A percentile compares a stretch with the other conserved stretches of the same genome.
Conservation (phyloP, 2,329 filamentous ascomycete genomes). For the Curvularia lunata region DNA sequence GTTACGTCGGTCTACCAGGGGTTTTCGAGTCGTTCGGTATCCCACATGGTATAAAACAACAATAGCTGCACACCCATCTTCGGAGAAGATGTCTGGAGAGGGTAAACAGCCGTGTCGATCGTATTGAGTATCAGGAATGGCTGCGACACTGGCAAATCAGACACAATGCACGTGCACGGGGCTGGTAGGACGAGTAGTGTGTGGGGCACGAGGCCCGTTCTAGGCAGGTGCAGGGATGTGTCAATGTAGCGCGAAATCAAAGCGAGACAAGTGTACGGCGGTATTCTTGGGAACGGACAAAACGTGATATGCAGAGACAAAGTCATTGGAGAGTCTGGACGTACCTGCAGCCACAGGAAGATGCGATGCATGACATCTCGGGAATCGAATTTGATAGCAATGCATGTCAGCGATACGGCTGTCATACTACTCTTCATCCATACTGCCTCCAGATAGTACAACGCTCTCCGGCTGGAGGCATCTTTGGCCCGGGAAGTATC, state of each 20-base stretch:
- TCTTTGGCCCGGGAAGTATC: slow-evolving; percentile 52
- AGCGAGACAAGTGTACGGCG: slow-evolving; percentile 6
- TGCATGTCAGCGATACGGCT: not conserved
- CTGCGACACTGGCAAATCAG: slow-evolving; percentile 9
- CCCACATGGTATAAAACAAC: slow-evolving; percentile 1
- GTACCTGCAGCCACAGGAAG: slow-evolving; percentile 14
- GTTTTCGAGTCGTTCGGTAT: not conserved
- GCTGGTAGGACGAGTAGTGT: slow-evolving; percentile 17
- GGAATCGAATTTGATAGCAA: slow-evolving; percentile 7
- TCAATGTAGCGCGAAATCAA: not conserved
- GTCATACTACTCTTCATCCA: slow-evolving; percentile 23
- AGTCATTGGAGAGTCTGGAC: slow-evolving; percentile 15
- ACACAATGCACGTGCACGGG: slow-evolving; percentile 15
- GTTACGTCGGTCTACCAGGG: not conserved
- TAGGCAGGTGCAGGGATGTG: slow-evolving; percentile 27
- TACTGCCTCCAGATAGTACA: slow-evolving; percentile 40
- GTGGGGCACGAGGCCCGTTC: slow-evolving; percentile 19
- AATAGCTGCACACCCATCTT: slow-evolving; percentile 4
- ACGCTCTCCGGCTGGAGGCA: slow-evolving; percentile 31
- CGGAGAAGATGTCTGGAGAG: slow-evolving; percentile 12
- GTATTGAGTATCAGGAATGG: slow-evolving; percentile 1
- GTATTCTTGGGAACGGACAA: not conserved
- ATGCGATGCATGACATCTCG: slow-evolving; percentile 3
- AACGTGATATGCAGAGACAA: slow-evolving; percentile 8
- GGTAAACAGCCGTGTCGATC: slow-evolving; percentile 14